These are phyloP conservation scores for Pyronema omphalodes DNA, from an alignment of 495 filamentous ascomycete species.

Conservation along the genomic window DNA sequence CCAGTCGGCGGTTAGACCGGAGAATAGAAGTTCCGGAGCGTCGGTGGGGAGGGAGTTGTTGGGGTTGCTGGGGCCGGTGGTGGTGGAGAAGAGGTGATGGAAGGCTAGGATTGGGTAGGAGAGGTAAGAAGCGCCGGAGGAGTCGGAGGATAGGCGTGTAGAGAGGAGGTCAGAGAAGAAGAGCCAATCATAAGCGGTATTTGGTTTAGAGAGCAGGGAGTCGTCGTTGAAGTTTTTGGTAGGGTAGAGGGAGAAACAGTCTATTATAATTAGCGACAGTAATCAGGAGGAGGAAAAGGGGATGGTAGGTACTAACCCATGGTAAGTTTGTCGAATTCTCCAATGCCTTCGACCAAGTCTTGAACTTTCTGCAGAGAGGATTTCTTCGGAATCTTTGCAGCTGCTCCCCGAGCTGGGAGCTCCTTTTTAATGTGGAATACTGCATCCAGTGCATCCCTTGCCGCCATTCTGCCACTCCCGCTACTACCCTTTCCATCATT, in stretches of 20 bases:
- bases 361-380: conserved; percentile 60
- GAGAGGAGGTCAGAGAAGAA: conserved; percentile 79
- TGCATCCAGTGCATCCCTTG: conserved; percentile 18
- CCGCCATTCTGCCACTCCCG: conserved; percentile 24
- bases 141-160: conserved; percentile 47
- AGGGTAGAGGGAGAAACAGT: conserved; percentile 70
- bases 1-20: conserved; percentile 62
- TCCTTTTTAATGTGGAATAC: conserved; percentile 15
- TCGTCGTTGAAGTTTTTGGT: conserved; percentile 83
- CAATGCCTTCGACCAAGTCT: conserved; percentile 76
- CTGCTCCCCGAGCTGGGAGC: conserved; percentile 27
- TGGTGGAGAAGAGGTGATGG: conserved; percentile 71
- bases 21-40: conserved; percentile 46
- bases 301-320: conserved; percentile 29
- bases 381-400: conserved; percentile 52
- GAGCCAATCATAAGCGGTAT: conserved; percentile 78
- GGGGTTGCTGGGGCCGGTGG: conserved; percentile 24
- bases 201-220: conserved; percentile 71
- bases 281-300: neutral
- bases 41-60: conserved; percentile 30
- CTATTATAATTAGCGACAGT: conserved; percentile 14
- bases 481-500: conserved; percentile 22
- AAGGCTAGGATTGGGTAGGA: conserved; percentile 72
- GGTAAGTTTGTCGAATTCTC: conserved; percentile 71
- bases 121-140: conserved; percentile 72